A percentile compares a stretch with the other conserved stretches of the same genome.
Conservation (phyloP, 805 yeast genomes). For the Sugiyamaella smithiae region DNA sequence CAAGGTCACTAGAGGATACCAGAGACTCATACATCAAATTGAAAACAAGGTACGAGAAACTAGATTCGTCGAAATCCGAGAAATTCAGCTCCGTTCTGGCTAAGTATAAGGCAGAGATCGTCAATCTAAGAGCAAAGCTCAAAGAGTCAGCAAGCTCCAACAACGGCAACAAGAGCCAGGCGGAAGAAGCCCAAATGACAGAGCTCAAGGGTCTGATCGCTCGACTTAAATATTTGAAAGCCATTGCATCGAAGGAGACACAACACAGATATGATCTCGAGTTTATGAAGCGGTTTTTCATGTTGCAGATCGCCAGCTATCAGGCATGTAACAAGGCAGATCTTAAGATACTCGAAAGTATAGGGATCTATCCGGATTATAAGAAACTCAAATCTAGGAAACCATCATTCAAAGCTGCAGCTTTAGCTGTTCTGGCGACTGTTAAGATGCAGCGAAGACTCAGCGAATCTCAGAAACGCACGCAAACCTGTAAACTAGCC, state of each 20-base stretch:
- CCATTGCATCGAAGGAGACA: constrained; percentile 22
- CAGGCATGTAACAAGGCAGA: constrained; percentile 31
- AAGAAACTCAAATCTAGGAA: constrained; percentile 1
- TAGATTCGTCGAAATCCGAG: not conserved
- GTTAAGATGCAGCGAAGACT: constrained; percentile 29
- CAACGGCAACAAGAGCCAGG: not conserved
- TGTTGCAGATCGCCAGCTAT: constrained; percentile 30
- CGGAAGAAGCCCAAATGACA: not conserved
- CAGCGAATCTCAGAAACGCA: constrained; percentile 14
- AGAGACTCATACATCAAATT: constrained; percentile 1
- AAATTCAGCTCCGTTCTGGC: not conserved
- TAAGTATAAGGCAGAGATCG: not conserved
- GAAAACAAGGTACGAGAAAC: not conserved
- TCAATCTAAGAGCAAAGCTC: not conserved
- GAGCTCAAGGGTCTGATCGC: constrained; percentile 9
- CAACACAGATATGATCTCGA: constrained; percentile 28
- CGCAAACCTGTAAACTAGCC: not conserved
- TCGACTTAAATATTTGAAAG: constrained; percentile 23
- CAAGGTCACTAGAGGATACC: not conserved
- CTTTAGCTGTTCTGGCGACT: constrained; percentile 31
- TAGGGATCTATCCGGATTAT: constrained; percentile 21
- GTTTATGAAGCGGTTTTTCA: constrained; percentile 34
- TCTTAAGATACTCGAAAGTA: constrained; percentile 27
- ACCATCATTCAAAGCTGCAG: constrained; percentile 28
- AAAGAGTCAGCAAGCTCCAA: not conserved